Percentiles rank a stretch among this genome's conserved stretches.
phyloP scores from a whole-genome alignment of 2,329 filamentous ascomycete genomes.

The Penicillium sp. region DNA sequence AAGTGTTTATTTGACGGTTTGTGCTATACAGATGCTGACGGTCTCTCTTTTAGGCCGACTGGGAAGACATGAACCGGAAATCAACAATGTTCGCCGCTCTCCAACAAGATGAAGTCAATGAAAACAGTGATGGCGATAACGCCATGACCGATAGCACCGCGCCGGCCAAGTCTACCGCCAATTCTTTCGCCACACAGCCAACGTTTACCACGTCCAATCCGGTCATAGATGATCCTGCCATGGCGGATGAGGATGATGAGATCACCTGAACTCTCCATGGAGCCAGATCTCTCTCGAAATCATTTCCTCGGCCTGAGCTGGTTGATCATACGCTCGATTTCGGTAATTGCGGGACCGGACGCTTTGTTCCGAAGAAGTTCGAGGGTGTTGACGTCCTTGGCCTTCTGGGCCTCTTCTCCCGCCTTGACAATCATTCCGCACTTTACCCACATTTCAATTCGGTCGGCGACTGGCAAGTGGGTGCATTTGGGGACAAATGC shows the following conservation, averaged over 20 bases:
- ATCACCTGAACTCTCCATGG: slow-evolving; percentile 39
- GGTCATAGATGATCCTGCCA: slow-evolving; percentile 27
- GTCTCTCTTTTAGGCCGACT: slow-evolving; percentile 31
- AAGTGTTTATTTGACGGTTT: not conserved
- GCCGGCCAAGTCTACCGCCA: slow-evolving; percentile 17
- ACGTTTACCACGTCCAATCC: slow-evolving; percentile 14
- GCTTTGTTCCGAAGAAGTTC: slow-evolving; percentile 71
- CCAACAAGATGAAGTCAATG: slow-evolving; percentile 52
- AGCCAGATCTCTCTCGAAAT: slow-evolving; percentile 12
- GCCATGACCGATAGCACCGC: slow-evolving; percentile 33
- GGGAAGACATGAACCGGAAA: slow-evolving; percentile 44
- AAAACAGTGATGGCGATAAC: slow-evolving; percentile 40
- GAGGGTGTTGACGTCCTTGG: slow-evolving; percentile 74
- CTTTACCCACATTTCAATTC: slow-evolving; percentile 92
- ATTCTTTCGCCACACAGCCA: slow-evolving; percentile 18
- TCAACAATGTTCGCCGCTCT: slow-evolving; percentile 29
- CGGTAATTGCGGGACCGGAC: slow-evolving; percentile 64
- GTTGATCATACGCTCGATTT: slow-evolving; percentile 76
- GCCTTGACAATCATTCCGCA: slow-evolving; percentile 87
- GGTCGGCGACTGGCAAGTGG: slow-evolving; percentile 62
- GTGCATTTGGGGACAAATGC: slow-evolving; percentile 86
- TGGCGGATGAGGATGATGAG: slow-evolving; percentile 41
- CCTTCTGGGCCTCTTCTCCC: slow-evolving; percentile 83
- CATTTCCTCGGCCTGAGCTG: slow-evolving; percentile 50
- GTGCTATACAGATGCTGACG: slow-evolving; percentile 20